Base-by-base conservation (phyloP, 352 stramenopile species). In the Phytophthora pini region DNA sequence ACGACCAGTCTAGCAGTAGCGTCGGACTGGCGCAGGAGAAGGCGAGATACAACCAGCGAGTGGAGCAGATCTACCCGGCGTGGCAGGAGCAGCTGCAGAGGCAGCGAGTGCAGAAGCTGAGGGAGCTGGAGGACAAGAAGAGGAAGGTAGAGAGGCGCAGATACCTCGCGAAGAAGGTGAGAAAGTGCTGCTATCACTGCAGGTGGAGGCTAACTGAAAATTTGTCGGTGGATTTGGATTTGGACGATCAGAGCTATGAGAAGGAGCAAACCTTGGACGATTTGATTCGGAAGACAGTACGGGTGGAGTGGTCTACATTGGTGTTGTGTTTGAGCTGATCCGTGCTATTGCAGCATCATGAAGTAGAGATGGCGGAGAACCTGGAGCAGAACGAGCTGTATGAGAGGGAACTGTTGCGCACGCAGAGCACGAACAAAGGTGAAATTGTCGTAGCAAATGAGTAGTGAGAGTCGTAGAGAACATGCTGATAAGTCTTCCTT, bases 351-450 rank as follows among this genome's bases (percentile, higher is more conserved):
- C n/a, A 94, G 86, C 80, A 61, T 7, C 84, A 92, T 38, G 84
- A 93, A 64, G 87, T 94, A 27, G 79, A 88, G 48, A 62, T 94
- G 47, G 72, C 81, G 0, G 76, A 91, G 53, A 93, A 82, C 45
- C 54, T 94, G 48, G 86, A 90, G 56, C 85, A 89, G 29, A 93
- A 93, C 43, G 86, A 94, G 61, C 68, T 76, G 11, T 87, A 81
- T 31, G 84, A 92, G 52, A 73, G 86, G 24, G 73, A 90, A 20
- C 41, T 92, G 1, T 27, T 92, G 44, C 81, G 85, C 5, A 79
- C 65, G 6, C 81, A 92, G 41, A 87, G 64, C 45, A 56, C 54
- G 2, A 70, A 74, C 15, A 75, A 90, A 79, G 72, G 84, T 90
- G 20, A 39, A 22, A 3, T 2, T 43, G 12, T 17, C 22, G n/a